Base-by-base conservation (phyloP, 768 basidiomycete species). In the Pluteus cervinus region DNA sequence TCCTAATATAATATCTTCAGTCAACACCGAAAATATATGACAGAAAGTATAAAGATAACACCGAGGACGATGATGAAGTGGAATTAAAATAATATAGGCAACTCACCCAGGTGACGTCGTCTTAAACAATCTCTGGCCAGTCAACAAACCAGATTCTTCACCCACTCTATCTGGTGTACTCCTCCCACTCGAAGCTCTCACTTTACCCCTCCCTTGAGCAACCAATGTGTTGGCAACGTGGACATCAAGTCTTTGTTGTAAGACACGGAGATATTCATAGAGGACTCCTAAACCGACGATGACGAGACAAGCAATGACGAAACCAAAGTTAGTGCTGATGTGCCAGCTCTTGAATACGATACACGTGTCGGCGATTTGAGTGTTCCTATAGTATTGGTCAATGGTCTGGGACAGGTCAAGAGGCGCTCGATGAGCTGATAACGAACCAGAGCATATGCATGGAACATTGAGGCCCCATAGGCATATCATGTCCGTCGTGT, bases 261-360 rank as follows among this genome's bases (percentile, higher is more conserved):
- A 69, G 28, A 68, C 66, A 37, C 86, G 77, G 35, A 90, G 70
- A 56, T 84, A 91, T 53, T 92, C 88, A 58, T 80, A 91, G 39
- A 80, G 61, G n/a, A 87, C 62, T 35, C 85, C 78, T 20, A 92
- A 69, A 0, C 58, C 60, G 39, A 81, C 68, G 57, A 91, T 78
- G 39, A 63, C 71, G 44, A 79, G 29, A 57, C 75, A 80, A 17
- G 86, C 87, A 42, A 81, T 44, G 43, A 79, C 44, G 54, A 92
- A 87, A 17, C 63, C 57, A 41, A 65, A 44, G 34, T 55, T 61
- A 16, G 79, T 71, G 43, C 51, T 62, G 48, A 91, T 76, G 62
- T 88, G 86, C 85, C 87, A 91, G 44, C 71, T 68, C 10, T 53
- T 62, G 63, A 89, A 88, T 61, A 91, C 80, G 60, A 89, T 68